These are phyloP conservation scores for Pouteria campechiana DNA, from an alignment of 179 eudicot genomes.

Conservation along the genomic window DNA sequence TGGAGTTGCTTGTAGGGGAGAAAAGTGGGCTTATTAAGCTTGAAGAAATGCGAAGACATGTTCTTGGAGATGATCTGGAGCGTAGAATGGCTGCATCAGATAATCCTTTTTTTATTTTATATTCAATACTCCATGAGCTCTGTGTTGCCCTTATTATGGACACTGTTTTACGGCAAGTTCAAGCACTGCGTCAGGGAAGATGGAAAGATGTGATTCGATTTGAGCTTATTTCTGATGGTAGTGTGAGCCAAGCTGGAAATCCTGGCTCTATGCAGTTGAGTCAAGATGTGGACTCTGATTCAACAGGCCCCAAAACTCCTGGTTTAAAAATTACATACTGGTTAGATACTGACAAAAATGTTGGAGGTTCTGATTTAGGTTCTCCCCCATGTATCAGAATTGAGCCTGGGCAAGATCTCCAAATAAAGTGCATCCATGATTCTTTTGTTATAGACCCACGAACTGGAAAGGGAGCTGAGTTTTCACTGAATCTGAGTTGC, in stretches of 20 bases:
- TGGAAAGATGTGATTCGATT: conserved; percentile 97
- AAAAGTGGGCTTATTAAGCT: conserved; percentile 74
- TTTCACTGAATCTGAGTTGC: conserved; percentile 62
- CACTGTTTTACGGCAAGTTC: conserved; percentile 85
- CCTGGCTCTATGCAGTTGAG: conserved; percentile 37
- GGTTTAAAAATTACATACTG: conserved; percentile 81
- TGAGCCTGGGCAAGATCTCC: conserved; percentile 85
- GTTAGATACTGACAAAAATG: conserved; percentile 65
- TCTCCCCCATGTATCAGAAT: conserved; percentile 68
- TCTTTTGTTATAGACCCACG: conserved; percentile 85
- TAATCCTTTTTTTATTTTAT: conserved; percentile 62
- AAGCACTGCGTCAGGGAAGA: conserved; percentile 71
- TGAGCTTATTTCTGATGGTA: conserved; percentile 82
- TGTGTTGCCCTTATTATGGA: conserved; percentile 93
- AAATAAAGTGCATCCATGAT: conserved; percentile 73
- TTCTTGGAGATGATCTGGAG: conserved; percentile 92
- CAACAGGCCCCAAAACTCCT: conserved; percentile 67
- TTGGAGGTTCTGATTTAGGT: conserved; percentile 46
- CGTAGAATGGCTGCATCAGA: conserved; percentile 96
- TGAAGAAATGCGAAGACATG: conserved; percentile 68
- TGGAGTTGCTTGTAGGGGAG: conserved; percentile 98
- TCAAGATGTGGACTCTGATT: conserved; percentile 86
- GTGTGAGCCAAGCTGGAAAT: conserved; percentile 41
- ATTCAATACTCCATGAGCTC: conserved; percentile 85
- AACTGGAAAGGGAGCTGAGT: conserved; percentile 81